Percentiles rank a stretch among this genome's conserved stretches.
Conservation (phyloP, 176 grass and related monocot genomes). For the Aegilops bicornis region DNA sequence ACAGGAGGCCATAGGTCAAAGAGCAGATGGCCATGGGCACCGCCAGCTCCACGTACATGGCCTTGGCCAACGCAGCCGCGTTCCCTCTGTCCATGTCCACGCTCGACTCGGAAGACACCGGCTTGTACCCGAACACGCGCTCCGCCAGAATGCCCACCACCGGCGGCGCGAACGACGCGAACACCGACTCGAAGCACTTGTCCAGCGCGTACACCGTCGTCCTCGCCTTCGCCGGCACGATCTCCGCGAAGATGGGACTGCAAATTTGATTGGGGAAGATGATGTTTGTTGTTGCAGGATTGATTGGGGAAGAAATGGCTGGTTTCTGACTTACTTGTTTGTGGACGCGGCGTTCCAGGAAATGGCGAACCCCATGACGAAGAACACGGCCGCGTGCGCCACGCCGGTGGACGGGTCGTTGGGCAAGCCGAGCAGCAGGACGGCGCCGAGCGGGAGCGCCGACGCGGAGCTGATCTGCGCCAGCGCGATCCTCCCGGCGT, state of each 20-base stretch:
- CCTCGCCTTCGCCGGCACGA: conserved; percentile 58
- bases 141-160: conserved; percentile 54
- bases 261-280: neutral
- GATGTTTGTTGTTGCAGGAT: neutral
- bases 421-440: conserved; percentile 59
- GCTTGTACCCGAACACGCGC: conserved; percentile 47
- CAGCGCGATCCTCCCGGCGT: conserved; percentile 61
- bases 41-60: conserved; percentile 49
- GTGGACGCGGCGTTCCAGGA: conserved; percentile 58
- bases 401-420: conserved; percentile 41
- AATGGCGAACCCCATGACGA: conserved; percentile 52
- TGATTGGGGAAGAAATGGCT: neutral
- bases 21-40: conserved; percentile 67
- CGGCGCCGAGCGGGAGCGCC: conserved; percentile 56
- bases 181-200: conserved; percentile 47
- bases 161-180: conserved; percentile 55
- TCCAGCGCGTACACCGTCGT: conserved; percentile 67
- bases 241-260: conserved; percentile 67
- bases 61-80: conserved; percentile 48
- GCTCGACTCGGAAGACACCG: conserved; percentile 31
- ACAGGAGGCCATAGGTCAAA: conserved; percentile 51
- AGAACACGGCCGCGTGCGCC: conserved; percentile 37
- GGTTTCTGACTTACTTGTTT: conserved; percentile 23
- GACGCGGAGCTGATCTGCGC: conserved; percentile 74
- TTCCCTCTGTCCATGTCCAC: conserved; percentile 48